Base-by-base conservation (phyloP, 352 stramenopile genomes). In the Pythium dissotocum region DNA sequence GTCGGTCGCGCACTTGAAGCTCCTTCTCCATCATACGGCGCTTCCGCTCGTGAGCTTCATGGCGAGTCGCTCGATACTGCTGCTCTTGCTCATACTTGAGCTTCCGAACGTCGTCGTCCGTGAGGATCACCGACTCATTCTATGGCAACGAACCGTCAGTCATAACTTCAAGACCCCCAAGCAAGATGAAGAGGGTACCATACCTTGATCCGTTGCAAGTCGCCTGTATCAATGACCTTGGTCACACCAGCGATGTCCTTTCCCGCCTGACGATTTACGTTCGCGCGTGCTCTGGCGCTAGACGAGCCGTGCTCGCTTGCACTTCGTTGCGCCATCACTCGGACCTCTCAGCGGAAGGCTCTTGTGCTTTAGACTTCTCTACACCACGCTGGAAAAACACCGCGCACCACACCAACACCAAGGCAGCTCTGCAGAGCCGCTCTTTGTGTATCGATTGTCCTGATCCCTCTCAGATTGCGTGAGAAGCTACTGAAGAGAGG, bases 11-110 rank as follows among this genome's bases (percentile, higher is more conserved):
- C 42, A 92, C 84, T 68, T 79, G 70, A 12, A 90, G 64, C 66
- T 92, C 83, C 59, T 94, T 92, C 61, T 94, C 81, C 72, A 91
- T 79, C 83, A 94, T 92, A 24, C 73, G 75, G 2, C 74, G 78
- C 69, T 94, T 94, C 21, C 82, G 82, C 42, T 92, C 82, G 38
- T 91, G 69, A 0, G 83, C 81, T 32, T 87, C 81, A 26, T 89
- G 76, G 2, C 84, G 72, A 28, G 85, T 71, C 7, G 62, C 81
- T 18, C 75, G 58, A 12, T 82, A 64, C 57, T 85, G 70, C 33
- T 75, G 62, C 42, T 90, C 73, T 1, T 78, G 72, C 21, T 87
- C 73, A 8, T 77, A 51, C 57, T 87, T 80, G 9, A 78, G 52
- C 16, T 76, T 60, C 26, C 65, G 68, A 6, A 81, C 38, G n/a